These are phyloP conservation scores for Globisporangium uncinulatum DNA, from an alignment of 352 stramenopile species.

Conservation along the genomic window DNA sequence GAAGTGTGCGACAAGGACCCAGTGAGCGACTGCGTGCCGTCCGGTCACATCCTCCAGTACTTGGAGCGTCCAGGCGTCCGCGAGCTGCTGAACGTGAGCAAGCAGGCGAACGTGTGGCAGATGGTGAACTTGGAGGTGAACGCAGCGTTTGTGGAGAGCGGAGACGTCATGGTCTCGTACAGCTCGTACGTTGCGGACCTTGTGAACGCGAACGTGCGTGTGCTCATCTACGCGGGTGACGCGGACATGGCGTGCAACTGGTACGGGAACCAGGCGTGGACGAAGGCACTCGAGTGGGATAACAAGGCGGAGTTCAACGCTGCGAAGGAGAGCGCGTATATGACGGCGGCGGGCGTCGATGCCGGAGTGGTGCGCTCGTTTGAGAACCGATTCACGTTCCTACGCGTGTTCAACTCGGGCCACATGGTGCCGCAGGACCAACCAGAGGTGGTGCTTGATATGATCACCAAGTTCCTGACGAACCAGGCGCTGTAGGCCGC, in stretches of 20 bases:
- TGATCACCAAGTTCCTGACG: conserved; percentile 31
- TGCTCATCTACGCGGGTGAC: conserved; percentile 94
- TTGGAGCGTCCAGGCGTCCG: too few relatives aligned
- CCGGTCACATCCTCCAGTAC: too few relatives aligned
- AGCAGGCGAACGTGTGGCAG: too few relatives aligned
- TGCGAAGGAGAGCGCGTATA: conserved; percentile 5
- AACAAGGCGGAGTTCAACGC: conserved; percentile 8
- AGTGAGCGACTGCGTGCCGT: too few relatives aligned
- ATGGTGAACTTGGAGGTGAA: too few relatives aligned
- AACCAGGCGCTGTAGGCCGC: too few relatives aligned
- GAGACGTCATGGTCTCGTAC: conserved; percentile 66
- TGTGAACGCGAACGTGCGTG: conserved; percentile 39
- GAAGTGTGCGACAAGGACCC: too few relatives aligned
- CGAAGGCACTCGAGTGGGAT: conserved; percentile 18
- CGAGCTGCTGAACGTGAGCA: too few relatives aligned
- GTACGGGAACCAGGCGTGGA: conserved; percentile 90
- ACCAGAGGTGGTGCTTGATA: conserved; percentile 19
- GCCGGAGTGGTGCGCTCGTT: conserved; percentile 16
- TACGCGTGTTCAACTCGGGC: conserved; percentile 28
- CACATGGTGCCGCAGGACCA: conserved; percentile 35
- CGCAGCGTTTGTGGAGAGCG: neutral
- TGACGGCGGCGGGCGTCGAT: neutral
- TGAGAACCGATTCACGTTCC: conserved; percentile 23
- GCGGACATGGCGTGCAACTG: conserved; percentile 94
- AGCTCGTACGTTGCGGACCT: conserved; percentile 63